Percentiles rank a stretch among this genome's conserved stretches.
Conservation (phyloP, 768 basidiomycete species). For the Russula olivacea region DNA sequence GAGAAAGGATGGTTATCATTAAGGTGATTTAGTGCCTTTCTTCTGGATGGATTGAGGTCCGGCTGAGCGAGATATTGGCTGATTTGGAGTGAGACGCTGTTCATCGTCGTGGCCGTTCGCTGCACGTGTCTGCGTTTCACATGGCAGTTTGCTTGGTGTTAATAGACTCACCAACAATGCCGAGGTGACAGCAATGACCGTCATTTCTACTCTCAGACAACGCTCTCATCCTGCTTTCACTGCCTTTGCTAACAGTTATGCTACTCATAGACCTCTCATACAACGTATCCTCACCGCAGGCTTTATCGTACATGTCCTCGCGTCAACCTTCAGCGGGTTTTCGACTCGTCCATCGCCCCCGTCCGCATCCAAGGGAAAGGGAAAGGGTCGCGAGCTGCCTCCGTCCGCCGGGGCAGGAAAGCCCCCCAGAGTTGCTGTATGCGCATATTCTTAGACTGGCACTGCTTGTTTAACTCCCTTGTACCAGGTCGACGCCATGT, state of each 20-base stretch:
- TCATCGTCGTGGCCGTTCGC: conserved; percentile 4
- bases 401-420: conserved; percentile 36
- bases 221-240: conserved; percentile 37
- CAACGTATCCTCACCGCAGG: conserved; percentile 64
- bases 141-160: neutral
- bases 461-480: neutral
- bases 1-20: conserved; percentile 44
- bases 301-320: conserved; percentile 68
- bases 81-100: conserved; percentile 36
- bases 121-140: conserved; percentile 8
- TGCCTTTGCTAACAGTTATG: conserved; percentile 48
- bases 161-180: neutral
- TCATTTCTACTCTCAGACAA: conserved; percentile 30
- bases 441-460: conserved; percentile 26
- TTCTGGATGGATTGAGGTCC: conserved; percentile 33
- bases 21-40: conserved; percentile 36
- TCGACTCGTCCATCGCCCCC: conserved; percentile 38
- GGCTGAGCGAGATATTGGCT: conserved; percentile 47
- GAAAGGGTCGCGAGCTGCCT: conserved; percentile 37
- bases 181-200: conserved; percentile 28
- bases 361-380: conserved; percentile 29
- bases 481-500: conserved; percentile 78
- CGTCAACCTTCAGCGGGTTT: conserved; percentile 55
- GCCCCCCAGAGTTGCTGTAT: conserved; percentile 61
- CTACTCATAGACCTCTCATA: conserved; percentile 58